Percentiles rank a stretch among this genome's conserved stretches.
Conservation (phyloP, 345 rosid genomes). For the Reutealis trisperma region DNA sequence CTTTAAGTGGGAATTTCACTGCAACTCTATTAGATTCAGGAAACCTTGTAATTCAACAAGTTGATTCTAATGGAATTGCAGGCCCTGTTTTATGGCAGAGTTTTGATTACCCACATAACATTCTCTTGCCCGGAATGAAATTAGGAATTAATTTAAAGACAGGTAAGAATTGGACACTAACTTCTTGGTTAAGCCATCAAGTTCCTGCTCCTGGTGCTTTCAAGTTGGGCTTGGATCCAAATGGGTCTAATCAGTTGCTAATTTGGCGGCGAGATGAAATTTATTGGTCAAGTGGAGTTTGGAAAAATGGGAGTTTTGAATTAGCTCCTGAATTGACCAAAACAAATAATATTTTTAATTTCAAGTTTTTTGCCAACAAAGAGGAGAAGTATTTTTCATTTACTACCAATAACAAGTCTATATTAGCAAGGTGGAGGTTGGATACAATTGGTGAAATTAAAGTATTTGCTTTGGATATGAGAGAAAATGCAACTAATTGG, state of each 20-base stretch:
- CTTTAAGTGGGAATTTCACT: constrained; percentile 26
- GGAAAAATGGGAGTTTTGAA: constrained; percentile 45
- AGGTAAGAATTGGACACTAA: constrained; percentile 44
- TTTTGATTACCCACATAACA: constrained; percentile 59
- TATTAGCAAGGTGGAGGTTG: constrained; percentile 47
- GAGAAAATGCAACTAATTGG: constrained; percentile 17
- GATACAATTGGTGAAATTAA: constrained; percentile 51
- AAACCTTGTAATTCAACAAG: constrained; percentile 46
- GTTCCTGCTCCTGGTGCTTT: constrained; percentile 61
- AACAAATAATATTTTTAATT: constrained; percentile 29
- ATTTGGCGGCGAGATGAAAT: constrained; percentile 48
- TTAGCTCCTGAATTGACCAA: constrained; percentile 37
- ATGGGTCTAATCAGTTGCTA: constrained; percentile 41
- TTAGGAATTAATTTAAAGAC: constrained; percentile 51
- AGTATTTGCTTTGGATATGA: constrained; percentile 27
- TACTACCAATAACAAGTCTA: constrained; percentile 32
- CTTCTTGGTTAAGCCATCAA: constrained; percentile 51
- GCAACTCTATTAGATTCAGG: constrained; percentile 53
- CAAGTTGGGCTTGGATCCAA: constrained; percentile 54
- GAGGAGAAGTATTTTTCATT: constrained; percentile 54
- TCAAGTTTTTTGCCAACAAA: constrained; percentile 39
- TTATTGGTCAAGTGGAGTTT: constrained; percentile 59
- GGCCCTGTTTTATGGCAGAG: constrained; percentile 63
- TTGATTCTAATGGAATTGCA: constrained; percentile 21
- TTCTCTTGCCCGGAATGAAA: constrained; percentile 69